Evolutionary conservation across 1,284 basidiomycete species (phyloP).

Genomic region (Rhodotorula sp.): DNA sequence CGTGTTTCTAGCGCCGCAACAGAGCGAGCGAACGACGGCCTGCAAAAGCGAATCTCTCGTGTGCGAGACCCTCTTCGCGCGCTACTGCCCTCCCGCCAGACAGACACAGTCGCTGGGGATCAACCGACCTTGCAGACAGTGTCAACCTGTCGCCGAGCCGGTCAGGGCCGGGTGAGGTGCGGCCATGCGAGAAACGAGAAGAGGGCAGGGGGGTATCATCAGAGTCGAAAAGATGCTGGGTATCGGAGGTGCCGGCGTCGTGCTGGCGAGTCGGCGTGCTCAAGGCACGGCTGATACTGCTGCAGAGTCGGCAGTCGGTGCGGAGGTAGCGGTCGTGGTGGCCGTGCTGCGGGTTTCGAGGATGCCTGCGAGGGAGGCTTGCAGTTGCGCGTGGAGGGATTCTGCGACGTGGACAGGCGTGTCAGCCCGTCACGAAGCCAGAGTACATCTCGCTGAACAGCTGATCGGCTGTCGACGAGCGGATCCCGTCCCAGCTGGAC

Average conservation of each 20-base stretch:
- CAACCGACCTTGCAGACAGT: too few species aligned
- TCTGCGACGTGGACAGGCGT: background rate
- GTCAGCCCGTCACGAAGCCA: background rate
- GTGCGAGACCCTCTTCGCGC: too few species aligned
- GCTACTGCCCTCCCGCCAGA: too few species aligned
- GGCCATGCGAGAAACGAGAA: background rate
- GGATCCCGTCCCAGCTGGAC: background rate
- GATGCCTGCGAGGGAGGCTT: background rate
- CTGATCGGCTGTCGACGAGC: too few species aligned
- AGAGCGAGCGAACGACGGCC: too few species aligned
- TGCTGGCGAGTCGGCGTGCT: background rate
- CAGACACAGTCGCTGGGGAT: too few species aligned
- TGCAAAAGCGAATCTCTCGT: too few species aligned
- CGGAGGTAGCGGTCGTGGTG: background rate
- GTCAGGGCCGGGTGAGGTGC: too few species aligned
- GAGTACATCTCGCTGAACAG: too few species aligned
- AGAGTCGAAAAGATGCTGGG: background rate
- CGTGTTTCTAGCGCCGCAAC: too few species aligned
- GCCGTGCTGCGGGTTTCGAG: slow-evolving; percentile 5
- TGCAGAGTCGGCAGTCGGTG: background rate
- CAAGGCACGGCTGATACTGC: too few species aligned
- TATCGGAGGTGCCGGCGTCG: background rate
- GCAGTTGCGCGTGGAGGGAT: slow-evolving; percentile 1
- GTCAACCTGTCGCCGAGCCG: too few species aligned
- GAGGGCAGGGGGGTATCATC: background rate